phyloP scores from a whole-genome alignment of 352 stramenopile species.

The Globisporangium mamillatum region DNA sequence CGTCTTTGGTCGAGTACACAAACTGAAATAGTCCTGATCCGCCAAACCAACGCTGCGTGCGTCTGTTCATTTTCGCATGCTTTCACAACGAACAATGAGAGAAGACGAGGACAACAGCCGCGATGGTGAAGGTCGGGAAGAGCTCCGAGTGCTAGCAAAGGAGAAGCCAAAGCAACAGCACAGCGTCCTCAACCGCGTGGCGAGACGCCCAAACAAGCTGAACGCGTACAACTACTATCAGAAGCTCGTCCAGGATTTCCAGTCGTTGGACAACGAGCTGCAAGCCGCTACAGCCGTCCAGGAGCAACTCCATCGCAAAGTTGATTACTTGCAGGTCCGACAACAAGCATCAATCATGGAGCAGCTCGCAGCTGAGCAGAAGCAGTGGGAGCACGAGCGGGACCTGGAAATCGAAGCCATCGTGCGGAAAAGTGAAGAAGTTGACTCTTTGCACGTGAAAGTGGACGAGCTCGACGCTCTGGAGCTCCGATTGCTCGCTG shows the following conservation, averaged over 20 bases:
- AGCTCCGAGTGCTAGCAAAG: not conserved
- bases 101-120: not conserved
- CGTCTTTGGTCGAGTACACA: not conserved
- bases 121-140: not conserved
- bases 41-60: not conserved
- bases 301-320: slow-evolving; percentile 17
- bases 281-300: slow-evolving; percentile 11
- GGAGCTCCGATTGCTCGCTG: slow-evolving; percentile 40
- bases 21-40: not conserved
- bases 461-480: slow-evolving; percentile 29
- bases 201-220: slow-evolving; percentile 9
- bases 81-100: not conserved
- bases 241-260: slow-evolving; percentile 48
- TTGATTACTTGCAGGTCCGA: slow-evolving; percentile 7
- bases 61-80: slow-evolving; percentile 6
- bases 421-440: slow-evolving; percentile 19
- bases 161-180: not conserved
- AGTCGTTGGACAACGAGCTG: slow-evolving; percentile 42
- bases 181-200: not conserved
- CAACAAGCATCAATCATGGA: slow-evolving; percentile 15
- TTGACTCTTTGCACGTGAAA: slow-evolving; percentile 24
- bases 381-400: slow-evolving; percentile 39
- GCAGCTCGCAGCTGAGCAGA: slow-evolving; percentile 8
- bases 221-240: slow-evolving; percentile 56
- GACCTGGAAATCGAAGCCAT: slow-evolving; percentile 36